These are phyloP conservation scores for Chaetomium cochliodes DNA, from an alignment of 495 filamentous ascomycete species.

Conservation along the genomic window DNA sequence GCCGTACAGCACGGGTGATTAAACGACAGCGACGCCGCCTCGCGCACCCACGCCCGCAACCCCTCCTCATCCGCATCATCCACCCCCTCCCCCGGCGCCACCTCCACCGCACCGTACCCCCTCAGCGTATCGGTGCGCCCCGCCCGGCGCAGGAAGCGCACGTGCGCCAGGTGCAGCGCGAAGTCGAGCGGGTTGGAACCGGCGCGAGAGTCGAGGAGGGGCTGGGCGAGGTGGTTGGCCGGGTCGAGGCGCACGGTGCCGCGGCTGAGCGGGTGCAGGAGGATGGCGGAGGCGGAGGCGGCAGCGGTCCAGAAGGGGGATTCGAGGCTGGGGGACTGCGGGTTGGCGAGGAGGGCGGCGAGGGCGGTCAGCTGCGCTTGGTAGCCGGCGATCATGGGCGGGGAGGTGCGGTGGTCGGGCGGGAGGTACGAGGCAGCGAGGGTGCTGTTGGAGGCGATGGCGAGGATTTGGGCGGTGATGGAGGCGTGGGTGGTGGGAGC, in stretches of 20 bases:
- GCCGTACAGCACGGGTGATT: conserved; percentile 45
- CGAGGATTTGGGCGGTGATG: conserved; percentile 23
- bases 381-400: conserved; percentile 28
- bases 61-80: not conserved
- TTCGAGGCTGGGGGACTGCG: conserved; percentile 25
- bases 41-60: not conserved
- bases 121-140: conserved; percentile 22
- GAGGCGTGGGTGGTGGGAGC: not conserved
- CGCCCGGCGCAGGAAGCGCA: conserved; percentile 27
- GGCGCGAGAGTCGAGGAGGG: conserved; percentile 33
- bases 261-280: conserved; percentile 38
- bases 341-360: conserved; percentile 22
- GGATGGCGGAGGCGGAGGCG: conserved; percentile 19
- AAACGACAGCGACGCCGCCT: conserved; percentile 15
- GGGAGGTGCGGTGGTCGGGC: conserved; percentile 5
- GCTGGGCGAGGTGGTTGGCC: conserved; percentile 32
- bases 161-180: conserved; percentile 26
- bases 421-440: conserved; percentile 24
- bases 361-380: conserved; percentile 23
- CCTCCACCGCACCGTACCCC: conserved; percentile 22
- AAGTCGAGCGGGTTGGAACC: conserved; percentile 38
- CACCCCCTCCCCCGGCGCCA: not conserved
- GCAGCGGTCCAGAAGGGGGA: conserved; percentile 30
- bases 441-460: not conserved
- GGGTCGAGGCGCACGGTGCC: conserved; percentile 37